phyloP scores from a whole-genome alignment of 306 rosid genomes.

The Vigna unguiculata region DNA sequence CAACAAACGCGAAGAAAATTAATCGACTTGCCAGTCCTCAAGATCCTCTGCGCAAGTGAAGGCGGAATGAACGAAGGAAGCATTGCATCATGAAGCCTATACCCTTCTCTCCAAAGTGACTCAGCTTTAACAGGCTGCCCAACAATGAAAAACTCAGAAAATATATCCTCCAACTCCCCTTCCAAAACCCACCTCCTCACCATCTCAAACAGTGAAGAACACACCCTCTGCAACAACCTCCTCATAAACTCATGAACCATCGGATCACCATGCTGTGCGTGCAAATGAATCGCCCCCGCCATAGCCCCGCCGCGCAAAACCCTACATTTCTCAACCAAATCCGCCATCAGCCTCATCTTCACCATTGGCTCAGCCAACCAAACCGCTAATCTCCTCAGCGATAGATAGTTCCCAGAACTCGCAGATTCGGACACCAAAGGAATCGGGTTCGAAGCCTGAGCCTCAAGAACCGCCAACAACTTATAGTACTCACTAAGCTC shows the following conservation, averaged over 20 bases:
- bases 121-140: constrained; percentile 96
- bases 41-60: constrained; percentile 90
- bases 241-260: constrained; percentile 90
- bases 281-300: constrained; percentile 93
- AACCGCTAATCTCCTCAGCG: constrained; percentile 80
- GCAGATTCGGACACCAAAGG: constrained; percentile 77
- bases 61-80: constrained; percentile 91
- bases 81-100: constrained; percentile 85
- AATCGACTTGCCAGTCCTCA: constrained; percentile 95
- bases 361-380: constrained; percentile 97
- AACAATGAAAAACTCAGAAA: constrained; percentile 84
- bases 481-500: constrained; percentile 93
- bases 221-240: constrained; percentile 76
- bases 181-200: constrained; percentile 94
- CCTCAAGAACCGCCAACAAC: constrained; percentile 86
- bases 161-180: constrained; percentile 94
- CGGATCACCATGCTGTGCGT: constrained; percentile 94
- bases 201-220: constrained; percentile 94
- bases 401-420: constrained; percentile 75
- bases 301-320: constrained; percentile 89
- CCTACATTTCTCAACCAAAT: constrained; percentile 90
- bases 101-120: constrained; percentile 98
- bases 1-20: constrained; percentile 97
- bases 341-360: constrained; percentile 93
- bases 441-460: constrained; percentile 81